Evolutionary conservation across 495 filamentous ascomycete species (phyloP).

Genomic region (Ascobolus immersus): DNA sequence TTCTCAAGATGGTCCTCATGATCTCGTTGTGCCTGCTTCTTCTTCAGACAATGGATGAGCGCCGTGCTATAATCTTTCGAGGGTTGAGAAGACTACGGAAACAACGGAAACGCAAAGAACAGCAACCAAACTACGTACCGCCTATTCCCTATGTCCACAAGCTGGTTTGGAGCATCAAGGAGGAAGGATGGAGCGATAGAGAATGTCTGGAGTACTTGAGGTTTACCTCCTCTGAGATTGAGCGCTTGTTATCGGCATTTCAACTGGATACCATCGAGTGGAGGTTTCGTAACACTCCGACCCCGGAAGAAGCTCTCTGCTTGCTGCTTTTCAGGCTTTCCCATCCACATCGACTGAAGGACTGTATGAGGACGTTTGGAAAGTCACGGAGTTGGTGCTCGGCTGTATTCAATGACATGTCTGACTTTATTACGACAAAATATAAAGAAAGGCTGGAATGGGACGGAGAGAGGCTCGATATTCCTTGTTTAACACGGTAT

Average conservation of each 20-base stretch:
- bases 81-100: too few species aligned
- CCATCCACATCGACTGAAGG: not conserved
- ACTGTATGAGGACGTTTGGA: not conserved
- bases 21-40: too few species aligned
- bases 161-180: too few species aligned
- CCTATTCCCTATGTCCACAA: too few species aligned
- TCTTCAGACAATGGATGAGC: too few species aligned
- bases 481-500: not conserved
- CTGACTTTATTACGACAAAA: not conserved
- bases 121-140: too few species aligned
- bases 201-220: not conserved
- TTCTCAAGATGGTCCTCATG: too few species aligned
- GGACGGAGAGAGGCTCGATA: not conserved
- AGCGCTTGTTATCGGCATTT: not conserved
- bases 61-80: too few species aligned
- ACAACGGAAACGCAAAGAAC: too few species aligned
- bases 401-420: not conserved
- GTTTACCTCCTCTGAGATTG: not conserved
- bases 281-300: not conserved
- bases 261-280: not conserved
- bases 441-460: not conserved
- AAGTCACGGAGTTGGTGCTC: not conserved
- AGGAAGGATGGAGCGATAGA: too few species aligned
- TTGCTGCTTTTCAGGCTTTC: not conserved
- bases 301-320: not conserved